Evolutionary conservation across 129 eudicot species (phyloP).

Genomic region (Saussurea involucrata): DNA sequence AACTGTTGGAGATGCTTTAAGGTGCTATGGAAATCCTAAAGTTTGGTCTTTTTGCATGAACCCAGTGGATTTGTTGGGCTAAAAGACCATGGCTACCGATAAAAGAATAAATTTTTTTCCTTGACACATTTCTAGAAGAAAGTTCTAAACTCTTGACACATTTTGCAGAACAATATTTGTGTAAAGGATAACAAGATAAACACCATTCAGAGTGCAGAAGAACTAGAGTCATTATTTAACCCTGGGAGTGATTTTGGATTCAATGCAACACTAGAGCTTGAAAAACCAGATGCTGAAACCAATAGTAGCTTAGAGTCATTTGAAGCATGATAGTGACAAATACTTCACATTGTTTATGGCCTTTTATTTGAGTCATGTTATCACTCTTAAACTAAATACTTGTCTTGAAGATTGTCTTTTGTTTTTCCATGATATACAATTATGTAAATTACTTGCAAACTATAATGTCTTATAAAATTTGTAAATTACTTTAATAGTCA

Average conservation of each 20-base stretch:
- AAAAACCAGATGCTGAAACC: conserved; percentile 32
- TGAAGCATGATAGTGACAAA: conserved; percentile 13
- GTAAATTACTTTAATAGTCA: too few relatives aligned
- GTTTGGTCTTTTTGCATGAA: background rate
- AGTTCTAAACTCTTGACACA: background rate
- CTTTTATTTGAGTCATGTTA: background rate
- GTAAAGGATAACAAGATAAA: conserved; percentile 73
- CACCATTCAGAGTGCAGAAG: conserved; percentile 77
- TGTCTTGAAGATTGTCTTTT: background rate
- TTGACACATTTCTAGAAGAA: background rate
- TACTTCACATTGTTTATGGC: conserved; percentile 4
- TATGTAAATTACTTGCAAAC: conserved; percentile 22
- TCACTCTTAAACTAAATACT: background rate
- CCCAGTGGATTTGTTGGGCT: background rate
- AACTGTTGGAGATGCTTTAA: background rate
- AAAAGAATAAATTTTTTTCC: too few relatives aligned
- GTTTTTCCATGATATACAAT: conserved; percentile 1
- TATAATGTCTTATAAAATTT: too few relatives aligned
- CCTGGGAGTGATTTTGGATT: conserved; percentile 90
- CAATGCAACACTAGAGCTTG: conserved; percentile 71
- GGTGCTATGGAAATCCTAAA: background rate
- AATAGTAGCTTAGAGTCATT: conserved; percentile 11
- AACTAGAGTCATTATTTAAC: conserved; percentile 51
- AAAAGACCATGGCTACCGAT: background rate
- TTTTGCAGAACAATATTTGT: conserved; percentile 52